Percentiles rank a stretch among this genome's conserved stretches.
phyloP scores from a whole-genome alignment of 306 rosid species.

The Medicago truncatula region DNA sequence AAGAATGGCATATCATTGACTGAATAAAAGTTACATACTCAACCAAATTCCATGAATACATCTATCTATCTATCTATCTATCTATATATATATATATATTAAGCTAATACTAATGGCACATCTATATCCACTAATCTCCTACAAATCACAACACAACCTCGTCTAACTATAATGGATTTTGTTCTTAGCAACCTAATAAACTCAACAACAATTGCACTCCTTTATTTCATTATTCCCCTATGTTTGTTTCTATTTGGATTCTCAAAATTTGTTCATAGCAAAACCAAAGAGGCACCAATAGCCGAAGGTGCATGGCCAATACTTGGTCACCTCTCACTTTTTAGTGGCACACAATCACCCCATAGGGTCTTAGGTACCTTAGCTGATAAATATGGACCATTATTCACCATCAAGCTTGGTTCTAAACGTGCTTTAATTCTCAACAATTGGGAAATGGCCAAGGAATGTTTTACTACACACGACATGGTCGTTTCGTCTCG shows the following conservation, averaged over 20 bases:
- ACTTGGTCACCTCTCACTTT: conserved; percentile 42
- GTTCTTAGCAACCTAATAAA: not conserved
- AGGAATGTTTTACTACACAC: conserved; percentile 49
- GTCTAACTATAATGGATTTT: not conserved
- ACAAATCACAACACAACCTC: not conserved
- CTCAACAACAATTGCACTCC: not conserved
- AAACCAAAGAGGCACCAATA: not conserved
- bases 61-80: no score
- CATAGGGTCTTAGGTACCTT: conserved; percentile 40
- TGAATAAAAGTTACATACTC: no score
- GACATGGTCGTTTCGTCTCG: conserved; percentile 38
- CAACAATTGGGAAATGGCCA: conserved; percentile 39
- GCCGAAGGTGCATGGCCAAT: conserved; percentile 47
- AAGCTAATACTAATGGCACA: no score
- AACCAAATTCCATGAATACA: no score
- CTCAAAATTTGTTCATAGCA: not conserved
- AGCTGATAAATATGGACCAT: conserved; percentile 45
- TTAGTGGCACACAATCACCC: not conserved
- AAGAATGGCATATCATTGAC: no score
- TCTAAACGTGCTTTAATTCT: conserved; percentile 17
- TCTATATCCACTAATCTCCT: no score
- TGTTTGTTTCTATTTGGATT: not conserved
- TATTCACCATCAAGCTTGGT: conserved; percentile 42
- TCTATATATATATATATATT: no score
- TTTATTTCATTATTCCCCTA: not conserved